These are phyloP conservation scores for Strigomonas culicis DNA, from an alignment of 208 protist species.

Conservation along the genomic window DNA sequence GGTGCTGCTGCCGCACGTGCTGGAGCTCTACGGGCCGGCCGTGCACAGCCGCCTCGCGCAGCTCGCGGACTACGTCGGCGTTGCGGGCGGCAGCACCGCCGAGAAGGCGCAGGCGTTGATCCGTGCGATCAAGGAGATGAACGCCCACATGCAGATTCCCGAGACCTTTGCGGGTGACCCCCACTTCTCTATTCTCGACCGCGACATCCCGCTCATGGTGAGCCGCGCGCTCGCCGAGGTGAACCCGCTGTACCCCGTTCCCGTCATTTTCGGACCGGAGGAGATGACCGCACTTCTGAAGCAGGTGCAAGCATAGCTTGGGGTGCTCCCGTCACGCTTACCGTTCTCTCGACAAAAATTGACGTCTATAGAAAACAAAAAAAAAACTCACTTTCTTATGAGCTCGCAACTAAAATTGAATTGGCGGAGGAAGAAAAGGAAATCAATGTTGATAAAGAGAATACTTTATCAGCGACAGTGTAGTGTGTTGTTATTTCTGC, in stretches of 20 bases:
- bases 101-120: slow-evolving; percentile 51
- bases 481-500: too few relatives aligned
- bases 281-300: slow-evolving; percentile 38
- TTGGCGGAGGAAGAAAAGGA: too few relatives aligned
- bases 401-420: too few relatives aligned
- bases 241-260: slow-evolving; percentile 64
- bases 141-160: slow-evolving; percentile 40
- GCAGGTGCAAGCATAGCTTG: slow-evolving; percentile 14
- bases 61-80: slow-evolving; percentile 27
- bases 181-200: slow-evolving; percentile 26
- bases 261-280: slow-evolving; percentile 44
- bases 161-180: slow-evolving; percentile 23
- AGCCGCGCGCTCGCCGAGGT: slow-evolving; percentile 37
- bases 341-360: too few relatives aligned
- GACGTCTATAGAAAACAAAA: too few relatives aligned
- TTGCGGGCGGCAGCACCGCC: slow-evolving; percentile 21
- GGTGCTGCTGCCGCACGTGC: slow-evolving; percentile 62
- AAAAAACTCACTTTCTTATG: too few relatives aligned
- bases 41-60: slow-evolving; percentile 31
- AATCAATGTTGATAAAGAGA: too few relatives aligned
- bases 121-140: slow-evolving; percentile 37
- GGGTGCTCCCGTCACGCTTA: too few relatives aligned
- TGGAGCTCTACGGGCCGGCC: slow-evolving; percentile 47
- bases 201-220: slow-evolving; percentile 41
- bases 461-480: too few relatives aligned